Evolutionary conservation across 352 stramenopile genomes (phyloP), one percentile per base, ranked within the genome.

Genomic region (Phytophthora sp.): DNA sequence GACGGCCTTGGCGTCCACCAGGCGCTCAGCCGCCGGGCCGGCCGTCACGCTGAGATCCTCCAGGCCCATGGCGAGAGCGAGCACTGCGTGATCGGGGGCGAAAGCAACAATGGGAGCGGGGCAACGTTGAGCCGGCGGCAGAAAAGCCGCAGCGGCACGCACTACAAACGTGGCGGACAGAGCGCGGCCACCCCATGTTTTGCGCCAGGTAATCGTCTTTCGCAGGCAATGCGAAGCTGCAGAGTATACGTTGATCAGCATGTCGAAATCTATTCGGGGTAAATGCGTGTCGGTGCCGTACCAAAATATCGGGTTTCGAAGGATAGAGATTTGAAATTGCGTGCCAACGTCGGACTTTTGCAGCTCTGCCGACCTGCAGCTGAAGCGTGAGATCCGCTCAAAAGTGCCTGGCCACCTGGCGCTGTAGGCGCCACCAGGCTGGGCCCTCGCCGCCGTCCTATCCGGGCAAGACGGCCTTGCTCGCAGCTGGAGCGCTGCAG

Each of bases 281-380:
- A 21, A 5, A 9, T 41, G 15, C 21, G 34, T 5, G 1, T 41
- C 4, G n/a, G 15, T 23, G 15, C 34, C 4, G n/a, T 17, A 23
- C 5, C 6, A 6, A 32, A 6, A 11, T 11, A 32, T 32, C 28
- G 28, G 56, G 42, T 72, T 51, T 54, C 28, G 17, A 1, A 41
- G 34, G 34, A n/a, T 41, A 11, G 21, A 37, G 63, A 72, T 72
- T 67, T 72, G 63, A 59, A 67, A 55, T 59, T 38, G 48, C 54
- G 62, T 70, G 61, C 61, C 11, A 15, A n/a, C 32, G 32, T 38
- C 32, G 32, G 32, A 15, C 8, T 38, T 38, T 38, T 11, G 32
- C 34, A 39, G 15, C 30, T n/a, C 15, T 9, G 30, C 30, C 30
- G 20, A 20, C 10, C 15, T 7, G 10, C 34, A 12, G 35, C 35